phyloP scores from a whole-genome alignment of 371 early-diverging fungal species.

The Blakeslea trispora region DNA sequence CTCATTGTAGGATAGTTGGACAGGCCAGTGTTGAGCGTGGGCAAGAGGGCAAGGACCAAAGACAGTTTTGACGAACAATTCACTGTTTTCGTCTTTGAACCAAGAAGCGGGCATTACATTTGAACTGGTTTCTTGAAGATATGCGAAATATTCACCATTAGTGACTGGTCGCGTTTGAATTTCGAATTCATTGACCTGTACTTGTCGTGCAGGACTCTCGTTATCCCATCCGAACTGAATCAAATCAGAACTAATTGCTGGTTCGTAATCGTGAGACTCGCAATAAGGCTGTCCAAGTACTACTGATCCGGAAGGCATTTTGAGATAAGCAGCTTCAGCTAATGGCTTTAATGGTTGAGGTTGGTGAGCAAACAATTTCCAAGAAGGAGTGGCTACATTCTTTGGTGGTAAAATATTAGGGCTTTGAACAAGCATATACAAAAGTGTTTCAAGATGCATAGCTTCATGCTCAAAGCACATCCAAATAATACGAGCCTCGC shows the following conservation, averaged over 20 bases:
- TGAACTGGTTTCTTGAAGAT: slow-evolving; percentile 40
- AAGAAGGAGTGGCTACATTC: slow-evolving; percentile 28
- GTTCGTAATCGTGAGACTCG: slow-evolving; percentile 52
- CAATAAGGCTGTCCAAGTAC: slow-evolving; percentile 48
- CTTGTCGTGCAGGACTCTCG: slow-evolving; percentile 64
- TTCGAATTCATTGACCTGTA: slow-evolving; percentile 48
- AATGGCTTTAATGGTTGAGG: slow-evolving; percentile 14
- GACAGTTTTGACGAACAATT: slow-evolving; percentile 62
- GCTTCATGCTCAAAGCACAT: slow-evolving; percentile 93
- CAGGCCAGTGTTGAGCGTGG: slow-evolving; percentile 73
- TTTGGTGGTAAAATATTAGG: slow-evolving; percentile 42
- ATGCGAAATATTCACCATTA: slow-evolving; percentile 72
- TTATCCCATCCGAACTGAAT: slow-evolving; percentile 87
- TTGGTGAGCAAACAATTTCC: slow-evolving; percentile 14
- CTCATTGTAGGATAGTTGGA: slow-evolving; percentile 67
- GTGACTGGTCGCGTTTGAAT: slow-evolving; percentile 84
- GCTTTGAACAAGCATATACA: slow-evolving; percentile 87
- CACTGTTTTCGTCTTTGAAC: slow-evolving; percentile 27
- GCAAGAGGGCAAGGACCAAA: slow-evolving; percentile 62
- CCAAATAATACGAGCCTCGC: slow-evolving; percentile 68
- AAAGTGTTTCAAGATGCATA: slow-evolving; percentile 86
- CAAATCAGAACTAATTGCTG: slow-evolving; percentile 20
- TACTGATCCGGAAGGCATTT: slow-evolving; percentile 32
- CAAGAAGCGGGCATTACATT: slow-evolving; percentile 53
- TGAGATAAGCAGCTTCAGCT: slow-evolving; percentile 13